These are phyloP conservation scores for Alternaria brassicicola DNA, from an alignment of 2,329 filamentous ascomycete species.

Conservation along the genomic window DNA sequence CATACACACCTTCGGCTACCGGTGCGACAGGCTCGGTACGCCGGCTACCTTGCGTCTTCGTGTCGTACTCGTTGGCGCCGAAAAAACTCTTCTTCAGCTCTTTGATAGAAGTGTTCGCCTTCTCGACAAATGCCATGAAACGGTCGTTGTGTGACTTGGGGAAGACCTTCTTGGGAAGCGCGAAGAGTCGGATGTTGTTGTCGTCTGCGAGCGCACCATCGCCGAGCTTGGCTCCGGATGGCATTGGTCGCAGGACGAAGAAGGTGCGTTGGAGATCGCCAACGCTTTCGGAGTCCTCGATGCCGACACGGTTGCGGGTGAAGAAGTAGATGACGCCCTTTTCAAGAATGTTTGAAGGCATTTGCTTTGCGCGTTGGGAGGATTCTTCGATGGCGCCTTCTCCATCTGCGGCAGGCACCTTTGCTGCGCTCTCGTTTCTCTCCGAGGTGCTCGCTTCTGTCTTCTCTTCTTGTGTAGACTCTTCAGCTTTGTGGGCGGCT, in stretches of 20 bases:
- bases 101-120: slow-evolving; percentile 67
- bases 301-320: slow-evolving; percentile 75
- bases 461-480: slow-evolving; percentile 4
- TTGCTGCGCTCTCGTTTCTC: slow-evolving; percentile 17
- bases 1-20: slow-evolving; percentile 85
- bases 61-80: slow-evolving; percentile 70
- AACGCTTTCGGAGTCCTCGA: slow-evolving; percentile 71
- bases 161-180: slow-evolving; percentile 83
- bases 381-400: slow-evolving; percentile 55
- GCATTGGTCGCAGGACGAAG: slow-evolving; percentile 77
- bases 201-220: slow-evolving; percentile 62
- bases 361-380: slow-evolving; percentile 56
- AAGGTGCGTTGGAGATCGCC: slow-evolving; percentile 78
- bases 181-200: slow-evolving; percentile 72
- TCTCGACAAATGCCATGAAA: slow-evolving; percentile 85
- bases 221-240: slow-evolving; percentile 70
- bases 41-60: slow-evolving; percentile 74
- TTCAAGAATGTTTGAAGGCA: slow-evolving; percentile 72
- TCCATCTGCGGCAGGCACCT: slow-evolving; percentile 32
- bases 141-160: slow-evolving; percentile 71
- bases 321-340: slow-evolving; percentile 94
- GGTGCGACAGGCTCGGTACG: slow-evolving; percentile 73
- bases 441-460: not conserved
- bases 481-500: slow-evolving; percentile 7
- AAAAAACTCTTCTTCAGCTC: slow-evolving; percentile 77